Conservation (phyloP, 1,139 yeast genomes). For the Blastobotrys apis region DNA sequence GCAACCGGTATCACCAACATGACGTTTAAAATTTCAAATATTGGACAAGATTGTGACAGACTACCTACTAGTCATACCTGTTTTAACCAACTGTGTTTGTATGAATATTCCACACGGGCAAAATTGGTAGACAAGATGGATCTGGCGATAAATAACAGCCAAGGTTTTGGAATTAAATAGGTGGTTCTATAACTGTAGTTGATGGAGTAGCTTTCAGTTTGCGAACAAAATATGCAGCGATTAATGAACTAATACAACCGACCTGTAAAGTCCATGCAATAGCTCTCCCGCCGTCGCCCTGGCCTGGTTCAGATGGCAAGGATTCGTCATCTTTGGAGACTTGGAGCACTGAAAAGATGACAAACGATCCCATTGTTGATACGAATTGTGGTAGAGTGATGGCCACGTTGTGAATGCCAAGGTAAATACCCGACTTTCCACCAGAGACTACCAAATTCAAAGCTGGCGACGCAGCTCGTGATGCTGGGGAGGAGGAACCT, state of each 20-base stretch:
- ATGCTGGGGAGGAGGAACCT: neutral
- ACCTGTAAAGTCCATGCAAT: constrained; percentile 37
- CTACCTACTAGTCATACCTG: constrained; percentile 91
- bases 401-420: constrained; percentile 41
- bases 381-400: constrained; percentile 40
- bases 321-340: constrained; percentile 16
- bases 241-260: constrained; percentile 34
- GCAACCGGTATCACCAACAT: constrained; percentile 78
- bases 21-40: constrained; percentile 57
- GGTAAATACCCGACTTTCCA: constrained; percentile 34
- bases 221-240: constrained; percentile 33
- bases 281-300: constrained; percentile 36
- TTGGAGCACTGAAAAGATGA: constrained; percentile 33
- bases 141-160: constrained; percentile 69
- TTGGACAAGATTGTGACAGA: constrained; percentile 50
- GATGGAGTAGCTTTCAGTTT: constrained; percentile 17
- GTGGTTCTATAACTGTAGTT: constrained; percentile 1
- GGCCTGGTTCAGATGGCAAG: constrained; percentile 17
- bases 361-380: constrained; percentile 38
- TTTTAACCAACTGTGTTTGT: constrained; percentile 80
- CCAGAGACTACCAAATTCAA: neutral
- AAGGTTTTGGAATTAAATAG: constrained; percentile 78
- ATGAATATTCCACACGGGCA: constrained; percentile 53
- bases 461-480: neutral
- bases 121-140: constrained; percentile 54